Conservation (phyloP, 768 basidiomycete genomes). For the Ephemerocybe angulata region DNA sequence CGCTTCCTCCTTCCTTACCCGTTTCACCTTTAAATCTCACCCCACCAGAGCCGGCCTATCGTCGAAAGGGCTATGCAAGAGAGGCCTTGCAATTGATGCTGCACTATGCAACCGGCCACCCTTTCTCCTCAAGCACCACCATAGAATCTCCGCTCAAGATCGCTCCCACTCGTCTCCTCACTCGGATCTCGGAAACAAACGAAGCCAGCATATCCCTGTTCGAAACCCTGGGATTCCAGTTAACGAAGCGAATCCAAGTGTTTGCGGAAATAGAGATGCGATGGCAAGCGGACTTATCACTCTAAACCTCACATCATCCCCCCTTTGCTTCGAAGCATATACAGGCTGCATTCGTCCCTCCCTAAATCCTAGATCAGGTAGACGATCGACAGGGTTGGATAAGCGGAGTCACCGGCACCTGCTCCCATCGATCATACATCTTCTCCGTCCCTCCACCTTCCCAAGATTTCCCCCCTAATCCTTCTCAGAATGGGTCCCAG, state of each 20-base stretch:
- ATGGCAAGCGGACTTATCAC: slow-evolving; percentile 19
- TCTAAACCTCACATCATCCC: neutral
- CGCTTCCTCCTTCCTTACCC: neutral
- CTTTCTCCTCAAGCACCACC: slow-evolving; percentile 22
- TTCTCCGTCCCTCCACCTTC: too few relatives aligned
- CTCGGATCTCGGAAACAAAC: slow-evolving; percentile 70
- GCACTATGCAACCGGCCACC: slow-evolving; percentile 56
- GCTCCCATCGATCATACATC: too few relatives aligned
- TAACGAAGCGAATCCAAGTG: slow-evolving; percentile 64
- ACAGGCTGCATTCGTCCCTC: too few relatives aligned
- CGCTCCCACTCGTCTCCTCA: slow-evolving; percentile 50
- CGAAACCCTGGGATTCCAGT: slow-evolving; percentile 66
- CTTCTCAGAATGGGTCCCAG: neutral
- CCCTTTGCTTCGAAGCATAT: too few relatives aligned
- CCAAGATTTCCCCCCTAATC: neutral
- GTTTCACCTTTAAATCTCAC: neutral
- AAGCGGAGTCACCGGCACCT: too few relatives aligned
- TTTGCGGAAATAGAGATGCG: slow-evolving; percentile 87
- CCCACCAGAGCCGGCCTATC: slow-evolving; percentile 54
- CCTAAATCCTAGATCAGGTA: neutral
- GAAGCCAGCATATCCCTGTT: slow-evolving; percentile 69
- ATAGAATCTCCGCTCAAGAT: slow-evolving; percentile 21
- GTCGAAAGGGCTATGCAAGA: slow-evolving; percentile 63
- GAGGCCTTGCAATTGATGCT: slow-evolving; percentile 66
- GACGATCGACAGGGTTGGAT: too few relatives aligned